phyloP scores from a whole-genome alignment of 2,329 filamentous ascomycete species.

The Stenocarpella maydis region DNA sequence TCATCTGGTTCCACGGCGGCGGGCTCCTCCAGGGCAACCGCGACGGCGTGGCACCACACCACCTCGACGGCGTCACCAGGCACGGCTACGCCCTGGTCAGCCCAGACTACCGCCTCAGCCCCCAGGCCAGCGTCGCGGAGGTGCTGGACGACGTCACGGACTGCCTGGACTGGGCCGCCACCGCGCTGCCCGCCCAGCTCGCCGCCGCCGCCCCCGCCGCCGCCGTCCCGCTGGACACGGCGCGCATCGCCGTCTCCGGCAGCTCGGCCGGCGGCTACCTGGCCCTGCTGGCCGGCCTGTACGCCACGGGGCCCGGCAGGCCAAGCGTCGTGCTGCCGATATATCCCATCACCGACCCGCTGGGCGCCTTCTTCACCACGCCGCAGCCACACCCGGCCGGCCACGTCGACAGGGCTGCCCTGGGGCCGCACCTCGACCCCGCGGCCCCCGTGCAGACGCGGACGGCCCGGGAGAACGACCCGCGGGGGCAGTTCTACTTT shows the following conservation, averaged over 20 bases:
- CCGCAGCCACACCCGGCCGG: conserved; percentile 16
- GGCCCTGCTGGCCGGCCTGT: conserved; percentile 12
- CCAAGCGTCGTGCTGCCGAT: conserved; percentile 9
- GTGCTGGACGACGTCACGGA: conserved; percentile 12
- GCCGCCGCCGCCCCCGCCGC: background rate
- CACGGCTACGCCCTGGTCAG: conserved; percentile 9
- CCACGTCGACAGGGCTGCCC: background rate
- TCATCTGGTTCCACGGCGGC: conserved; percentile 17
- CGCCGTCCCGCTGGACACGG: background rate
- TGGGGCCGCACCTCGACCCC: background rate
- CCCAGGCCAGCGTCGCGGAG: conserved; percentile 6
- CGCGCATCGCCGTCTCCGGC: conserved; percentile 3
- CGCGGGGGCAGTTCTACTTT: background rate
- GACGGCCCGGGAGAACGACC: background rate
- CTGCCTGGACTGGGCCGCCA: background rate
- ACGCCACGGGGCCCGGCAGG: conserved; percentile 1
- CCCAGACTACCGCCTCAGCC: conserved; percentile 14
- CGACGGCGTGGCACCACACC: conserved; percentile 5
- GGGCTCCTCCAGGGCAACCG: conserved; percentile 15
- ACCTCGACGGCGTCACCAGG: conserved; percentile 17
- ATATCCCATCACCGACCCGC: conserved; percentile 21
- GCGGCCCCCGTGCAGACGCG: background rate
- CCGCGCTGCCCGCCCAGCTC: conserved; percentile 2
- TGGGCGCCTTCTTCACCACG: conserved; percentile 14
- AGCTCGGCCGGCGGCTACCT: conserved; percentile 9